These are phyloP conservation scores for Auxenochlorella pyrenoidosa DNA, from an alignment of 139 green algal species.

Conservation along the genomic window DNA sequence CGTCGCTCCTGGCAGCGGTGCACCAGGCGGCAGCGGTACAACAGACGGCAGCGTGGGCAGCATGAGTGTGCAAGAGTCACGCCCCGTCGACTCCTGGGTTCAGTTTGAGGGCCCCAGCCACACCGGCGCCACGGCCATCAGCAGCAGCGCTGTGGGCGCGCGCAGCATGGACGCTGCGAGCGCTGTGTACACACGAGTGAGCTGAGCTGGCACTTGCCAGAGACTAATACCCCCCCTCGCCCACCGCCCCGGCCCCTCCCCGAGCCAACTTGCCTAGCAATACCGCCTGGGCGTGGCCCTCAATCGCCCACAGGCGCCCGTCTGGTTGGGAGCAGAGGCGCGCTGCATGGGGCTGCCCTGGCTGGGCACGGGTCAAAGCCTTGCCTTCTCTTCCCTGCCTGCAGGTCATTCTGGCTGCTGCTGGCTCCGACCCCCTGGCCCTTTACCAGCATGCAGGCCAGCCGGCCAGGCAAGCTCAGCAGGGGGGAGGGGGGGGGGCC, in stretches of 20 bases:
- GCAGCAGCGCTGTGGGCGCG: background rate
- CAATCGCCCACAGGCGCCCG: no score
- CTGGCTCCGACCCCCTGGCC: background rate
- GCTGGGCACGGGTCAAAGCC: no score
- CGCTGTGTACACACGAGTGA: background rate
- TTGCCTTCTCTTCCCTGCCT: background rate
- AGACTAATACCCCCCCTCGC: no score
- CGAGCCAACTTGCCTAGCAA: no score
- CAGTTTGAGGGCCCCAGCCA: background rate
- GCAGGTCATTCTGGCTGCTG: conserved; percentile 4
- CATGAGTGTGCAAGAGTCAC: background rate
- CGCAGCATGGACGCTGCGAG: background rate
- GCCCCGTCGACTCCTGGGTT: background rate
- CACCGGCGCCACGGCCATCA: background rate
- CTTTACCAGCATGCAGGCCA: background rate
- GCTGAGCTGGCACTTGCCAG: background rate
- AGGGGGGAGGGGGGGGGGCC: background rate
- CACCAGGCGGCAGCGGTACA: background rate
- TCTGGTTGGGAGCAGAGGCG: background rate
- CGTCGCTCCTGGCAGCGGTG: background rate
- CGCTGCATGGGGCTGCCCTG: background rate
- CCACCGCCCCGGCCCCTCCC: no score
- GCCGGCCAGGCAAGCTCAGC: background rate
- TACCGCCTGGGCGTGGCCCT: no score
- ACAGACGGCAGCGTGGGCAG: background rate